Evolutionary conservation across 768 basidiomycete species (phyloP), one percentile per base, ranked within the genome.

Genomic region (Auriscalpium vulgare): DNA sequence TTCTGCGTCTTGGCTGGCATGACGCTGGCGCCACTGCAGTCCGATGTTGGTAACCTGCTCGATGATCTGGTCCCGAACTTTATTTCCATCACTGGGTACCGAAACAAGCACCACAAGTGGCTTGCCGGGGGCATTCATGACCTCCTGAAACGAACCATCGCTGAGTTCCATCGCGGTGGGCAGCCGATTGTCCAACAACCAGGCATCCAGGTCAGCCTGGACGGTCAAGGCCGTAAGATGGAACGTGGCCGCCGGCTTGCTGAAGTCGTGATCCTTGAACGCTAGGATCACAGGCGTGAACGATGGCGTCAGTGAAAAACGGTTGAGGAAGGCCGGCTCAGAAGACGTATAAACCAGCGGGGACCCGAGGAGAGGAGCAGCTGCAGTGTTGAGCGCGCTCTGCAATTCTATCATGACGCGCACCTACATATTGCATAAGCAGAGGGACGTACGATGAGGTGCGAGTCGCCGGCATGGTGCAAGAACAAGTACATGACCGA

Each of bases 41-140:
- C 78, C 84, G 7, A 85, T 73, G 59, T 79, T 78, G 29, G 63
- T 71, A 13, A 86, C 67, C 51, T 75, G 74, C 53, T 75, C 71
- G 23, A 73, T 68, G 6, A 87, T 78, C 47, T 71, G 69, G 8
- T 69, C 72, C 21, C 65, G 73, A 37, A 62, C 37, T 37, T 38
- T 13, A 11, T 60, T 37, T 10, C 72, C 67, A 0, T 63, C 64
- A 0, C 66, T 56, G 0, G 74, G 73, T 7, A 77, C 75, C 2
- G 82, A 81, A 13, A 78, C 85, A 50, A 98, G 78, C 7, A 94
- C 85, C 2, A 97, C 90, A 11, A 92, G 77, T 1, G 91, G 88
- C 5, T 74, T 68, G 23, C 86, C 79, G 0, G 83, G 81, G 10
- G 87, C 84, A 50, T 88, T 86, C 91, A 97, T 95, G 45, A 97